These are phyloP conservation scores for Trichoderma arundinaceum DNA, from an alignment of 2,329 filamentous ascomycete genomes.

Conservation along the genomic window DNA sequence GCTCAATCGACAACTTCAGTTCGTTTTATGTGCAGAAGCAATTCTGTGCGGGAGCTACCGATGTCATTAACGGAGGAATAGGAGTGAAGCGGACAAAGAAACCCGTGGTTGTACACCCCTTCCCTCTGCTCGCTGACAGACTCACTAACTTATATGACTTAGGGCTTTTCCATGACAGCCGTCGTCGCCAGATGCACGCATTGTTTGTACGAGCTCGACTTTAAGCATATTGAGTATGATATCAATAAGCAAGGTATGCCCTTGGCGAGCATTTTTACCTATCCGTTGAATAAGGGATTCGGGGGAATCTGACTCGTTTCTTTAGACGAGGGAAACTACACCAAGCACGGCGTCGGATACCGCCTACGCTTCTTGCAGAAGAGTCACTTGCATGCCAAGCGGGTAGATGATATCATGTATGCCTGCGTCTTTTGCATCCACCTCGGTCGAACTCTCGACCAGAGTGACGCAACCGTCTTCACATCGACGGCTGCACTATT, in stretches of 20 bases:
- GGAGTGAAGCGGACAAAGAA: conserved; percentile 59
- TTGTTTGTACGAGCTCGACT: conserved; percentile 62
- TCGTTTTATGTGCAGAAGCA: conserved; percentile 61
- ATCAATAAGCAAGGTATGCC: conserved; percentile 54
- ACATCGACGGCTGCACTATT: conserved; percentile 60
- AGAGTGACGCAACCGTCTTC: conserved; percentile 63
- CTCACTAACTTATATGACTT: neutral
- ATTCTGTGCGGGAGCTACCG: conserved; percentile 61
- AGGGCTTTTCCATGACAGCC: conserved; percentile 51
- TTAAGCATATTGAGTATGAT: conserved; percentile 58
- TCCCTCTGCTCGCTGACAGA: neutral
- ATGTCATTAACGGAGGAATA: conserved; percentile 54
- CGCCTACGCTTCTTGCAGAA: conserved; percentile 63
- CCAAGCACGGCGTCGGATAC: conserved; percentile 54
- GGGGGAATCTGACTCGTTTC: neutral
- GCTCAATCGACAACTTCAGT: conserved; percentile 51
- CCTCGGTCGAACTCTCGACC: conserved; percentile 55
- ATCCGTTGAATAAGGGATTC: too few species aligned
- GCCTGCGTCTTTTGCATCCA: conserved; percentile 62
- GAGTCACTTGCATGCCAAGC: conserved; percentile 56
- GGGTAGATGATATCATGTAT: conserved; percentile 59
- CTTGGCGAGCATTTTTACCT: neutral
- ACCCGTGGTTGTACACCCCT: conserved; percentile 43
- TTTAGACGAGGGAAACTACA: conserved; percentile 50
- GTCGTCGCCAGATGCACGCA: conserved; percentile 58